Base-by-base conservation (phyloP, 345 rosid species). In the Punica granatum region DNA sequence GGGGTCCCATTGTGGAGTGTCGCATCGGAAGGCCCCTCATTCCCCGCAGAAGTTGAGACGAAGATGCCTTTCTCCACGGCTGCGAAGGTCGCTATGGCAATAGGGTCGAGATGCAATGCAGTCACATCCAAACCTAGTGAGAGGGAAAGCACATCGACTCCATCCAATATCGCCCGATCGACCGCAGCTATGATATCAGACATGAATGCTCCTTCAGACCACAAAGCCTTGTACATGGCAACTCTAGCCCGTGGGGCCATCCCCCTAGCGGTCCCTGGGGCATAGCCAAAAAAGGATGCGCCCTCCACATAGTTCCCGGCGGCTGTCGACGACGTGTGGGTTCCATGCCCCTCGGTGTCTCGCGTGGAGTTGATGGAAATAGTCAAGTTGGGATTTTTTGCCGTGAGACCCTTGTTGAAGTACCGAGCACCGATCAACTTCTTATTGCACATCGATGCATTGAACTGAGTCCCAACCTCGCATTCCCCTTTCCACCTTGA, bases 301-400 rank as follows among this genome's bases (percentile, higher is more conserved):
- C 60, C 74, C 14, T 66, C 63, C 16, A 85, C 75, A 34, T 6
- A 68, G 51, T 37, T 77, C 35, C 86, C 86, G 1, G 86, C 89
- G 0, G 85, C 87, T 4, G 85, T 85, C 46, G 78, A 69, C 3
- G 89, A 81, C 19, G 87, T 83, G 69, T 85, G 89, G 6, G 87
- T 85, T 65, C 87, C 89, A 15, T 85, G 89, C 4, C 89, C 89
- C 2, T 65, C 69, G 0, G 75, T 75, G 70, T 85, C 87, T 0
- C 87, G 73, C 0, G 85, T 19, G n/a, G 89, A 82, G 67, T 85
- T 85, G 84, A 81, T 77, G 34, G 75, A n/a, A 2, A 82, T 66
- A 42, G 76, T 80, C 63, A 76, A 13, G 49, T 75, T 51, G 18
- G 85, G 84, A n/a, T 75, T 37, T 19, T 41, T 64, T 1, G 86